These are phyloP conservation scores for Fragaria nilgerrensis DNA, from an alignment of 306 rosid species.

Conservation along the genomic window DNA sequence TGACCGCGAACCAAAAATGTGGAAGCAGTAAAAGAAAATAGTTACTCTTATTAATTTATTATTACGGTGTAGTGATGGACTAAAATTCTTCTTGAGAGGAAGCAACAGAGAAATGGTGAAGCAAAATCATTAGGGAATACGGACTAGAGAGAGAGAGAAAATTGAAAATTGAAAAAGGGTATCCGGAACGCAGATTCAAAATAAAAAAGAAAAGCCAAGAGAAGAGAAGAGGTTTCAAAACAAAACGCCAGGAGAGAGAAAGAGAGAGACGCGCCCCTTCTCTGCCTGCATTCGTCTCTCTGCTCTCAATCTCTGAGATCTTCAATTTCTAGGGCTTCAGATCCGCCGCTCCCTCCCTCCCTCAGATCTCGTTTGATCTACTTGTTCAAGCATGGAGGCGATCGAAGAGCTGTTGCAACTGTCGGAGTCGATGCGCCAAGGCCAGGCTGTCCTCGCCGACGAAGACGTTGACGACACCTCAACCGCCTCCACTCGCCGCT, in stretches of 20 bases:
- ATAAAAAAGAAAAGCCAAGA: slow-evolving; percentile 5
- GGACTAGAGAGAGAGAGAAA: not conserved
- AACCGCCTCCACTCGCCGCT: slow-evolving; percentile 50
- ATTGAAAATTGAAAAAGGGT: not conserved
- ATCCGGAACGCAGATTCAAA: slow-evolving; percentile 23
- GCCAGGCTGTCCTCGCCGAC: slow-evolving; percentile 81
- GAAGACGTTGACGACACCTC: slow-evolving; percentile 82
- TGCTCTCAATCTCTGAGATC: not conserved
- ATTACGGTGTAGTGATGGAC: not conserved
- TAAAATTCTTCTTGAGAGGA: not conserved
- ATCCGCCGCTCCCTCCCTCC: not conserved
- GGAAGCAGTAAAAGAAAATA: too few species aligned
- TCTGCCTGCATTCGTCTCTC: not conserved
- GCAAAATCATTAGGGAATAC: not conserved
- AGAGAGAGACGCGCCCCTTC: slow-evolving; percentile 17
- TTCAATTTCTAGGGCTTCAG: slow-evolving; percentile 33
- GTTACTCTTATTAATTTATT: too few species aligned
- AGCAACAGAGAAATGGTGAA: slow-evolving; percentile 12
- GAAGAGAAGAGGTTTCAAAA: slow-evolving; percentile 19
- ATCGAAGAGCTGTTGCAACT: slow-evolving; percentile 87
- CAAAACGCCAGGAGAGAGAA: slow-evolving; percentile 23
- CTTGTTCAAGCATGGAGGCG: slow-evolving; percentile 67
- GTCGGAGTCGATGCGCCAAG: slow-evolving; percentile 90
- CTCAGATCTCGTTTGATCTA: not conserved
- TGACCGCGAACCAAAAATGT: too few species aligned